Base-by-base conservation (phyloP, 352 stramenopile genomes). In the Phytopythium boreale region DNA sequence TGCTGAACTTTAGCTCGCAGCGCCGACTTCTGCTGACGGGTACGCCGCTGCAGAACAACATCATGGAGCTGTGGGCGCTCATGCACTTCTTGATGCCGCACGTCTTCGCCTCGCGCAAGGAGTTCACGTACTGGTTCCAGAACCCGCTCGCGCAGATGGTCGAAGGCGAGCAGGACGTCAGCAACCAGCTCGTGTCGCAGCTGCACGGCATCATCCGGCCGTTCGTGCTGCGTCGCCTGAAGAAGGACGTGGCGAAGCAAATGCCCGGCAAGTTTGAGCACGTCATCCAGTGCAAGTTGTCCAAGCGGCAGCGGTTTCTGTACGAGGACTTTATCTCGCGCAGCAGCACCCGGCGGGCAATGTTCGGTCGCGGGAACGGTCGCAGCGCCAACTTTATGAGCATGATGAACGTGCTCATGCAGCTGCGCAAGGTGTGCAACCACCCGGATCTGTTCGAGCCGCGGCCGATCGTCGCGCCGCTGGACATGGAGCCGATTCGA, bases 371-470 rank as follows among this genome's bases (percentile, higher is more conserved):
- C 27, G 83, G 84, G 11, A 90, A 92, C 43, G 97, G 96, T 24
- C 97, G 95, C 8, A 71, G 80, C 2, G 82, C 70, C 22, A 93
- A 93, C 46, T 92, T 94, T 66, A 98, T 99, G 93, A 97, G 96
- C 69, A 99, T 99, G 97, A 99, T 99, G 97, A 99, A 98, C 64
- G 95, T 99, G 17, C 80, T 99, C 10, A 99, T 99, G 97, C 97
- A 99, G 71, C 80, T 99, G 14, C 86, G 97, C 37, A 99, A 99
- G 72, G 88, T 97, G 17, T 97, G 91, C 74, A 99, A 99, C 68
- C 97, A 99, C 68, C 97, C 97, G n/a, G 97, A 99, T 76, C 79
- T 99, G 41, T 99, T 99, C 76, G 97, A 99, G 34, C 80, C 80
- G 1, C 80, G 98, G n/a, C 94, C 97, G 10, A 98, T 99, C 44